Conservation (phyloP, 108 stramenopile species). For the Cyclotella kingstonii region DNA sequence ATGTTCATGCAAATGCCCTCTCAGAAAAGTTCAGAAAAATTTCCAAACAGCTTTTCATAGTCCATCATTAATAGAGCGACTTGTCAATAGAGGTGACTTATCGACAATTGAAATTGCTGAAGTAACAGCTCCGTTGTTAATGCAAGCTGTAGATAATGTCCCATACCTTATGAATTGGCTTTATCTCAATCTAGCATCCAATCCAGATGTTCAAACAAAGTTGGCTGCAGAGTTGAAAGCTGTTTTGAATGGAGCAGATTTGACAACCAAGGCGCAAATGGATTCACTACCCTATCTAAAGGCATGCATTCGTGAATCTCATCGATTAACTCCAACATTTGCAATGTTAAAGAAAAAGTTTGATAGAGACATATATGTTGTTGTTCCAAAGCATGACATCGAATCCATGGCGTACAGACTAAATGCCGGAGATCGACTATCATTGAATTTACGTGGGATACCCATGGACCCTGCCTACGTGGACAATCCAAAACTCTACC, state of each 20-base stretch:
- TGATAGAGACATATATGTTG: constrained; percentile 22
- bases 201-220: constrained; percentile 30
- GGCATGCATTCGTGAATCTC: constrained; percentile 40
- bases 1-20: constrained; percentile 16
- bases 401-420: neutral
- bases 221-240: constrained; percentile 27
- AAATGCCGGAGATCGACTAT: constrained; percentile 8
- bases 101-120: constrained; percentile 20
- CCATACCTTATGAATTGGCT: constrained; percentile 35
- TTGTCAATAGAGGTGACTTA: constrained; percentile 15
- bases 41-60: constrained; percentile 8
- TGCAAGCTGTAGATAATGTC: constrained; percentile 34
- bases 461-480: constrained; percentile 27
- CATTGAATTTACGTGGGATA: constrained; percentile 17
- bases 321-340: constrained; percentile 20
- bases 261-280: constrained; percentile 31
- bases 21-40: constrained; percentile 2
- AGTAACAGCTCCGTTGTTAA: constrained; percentile 18
- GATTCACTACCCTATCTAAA: constrained; percentile 24
- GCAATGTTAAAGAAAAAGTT: constrained; percentile 2
- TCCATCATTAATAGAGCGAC: constrained; percentile 19
- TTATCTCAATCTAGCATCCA: constrained; percentile 33
- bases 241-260: constrained; percentile 31
- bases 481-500: constrained; percentile 9
- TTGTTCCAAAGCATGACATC: neutral